Conservation (phyloP, 75 land plant species). For the Pinus taeda region DNA sequence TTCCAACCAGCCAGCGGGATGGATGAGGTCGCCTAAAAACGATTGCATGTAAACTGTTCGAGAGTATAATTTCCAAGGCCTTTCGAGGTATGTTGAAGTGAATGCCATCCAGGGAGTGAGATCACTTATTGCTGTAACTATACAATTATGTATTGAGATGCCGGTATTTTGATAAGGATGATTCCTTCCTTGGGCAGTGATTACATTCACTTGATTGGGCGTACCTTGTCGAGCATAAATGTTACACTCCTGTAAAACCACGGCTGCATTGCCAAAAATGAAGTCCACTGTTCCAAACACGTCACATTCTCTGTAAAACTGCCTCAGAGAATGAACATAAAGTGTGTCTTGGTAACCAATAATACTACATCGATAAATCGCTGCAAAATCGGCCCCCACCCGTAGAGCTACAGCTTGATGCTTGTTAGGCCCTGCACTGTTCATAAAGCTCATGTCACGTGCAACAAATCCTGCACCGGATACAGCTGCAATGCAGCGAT, state of each 20-base stretch:
- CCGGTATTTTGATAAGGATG: not conserved
- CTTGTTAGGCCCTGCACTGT: constrained; percentile 17
- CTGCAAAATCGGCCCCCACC: constrained; percentile 13
- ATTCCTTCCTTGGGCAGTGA: constrained; percentile 14
- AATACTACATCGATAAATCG: constrained; percentile 10
- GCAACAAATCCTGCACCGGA: constrained; percentile 12
- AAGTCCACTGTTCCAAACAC: constrained; percentile 20
- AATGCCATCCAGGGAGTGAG: not conserved
- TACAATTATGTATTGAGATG: constrained; percentile 16
- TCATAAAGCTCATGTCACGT: constrained; percentile 12
- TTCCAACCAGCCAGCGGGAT: not conserved
- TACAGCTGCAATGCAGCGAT: constrained; percentile 2
- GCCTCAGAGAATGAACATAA: constrained; percentile 18
- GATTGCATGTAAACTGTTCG: constrained; percentile 1
- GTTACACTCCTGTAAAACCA: constrained; percentile 19
- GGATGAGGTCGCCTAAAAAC: not conserved
- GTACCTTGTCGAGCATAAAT: constrained; percentile 5
- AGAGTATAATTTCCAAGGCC: constrained; percentile 31
- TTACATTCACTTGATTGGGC: constrained; percentile 12
- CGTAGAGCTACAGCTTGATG: constrained; percentile 21
- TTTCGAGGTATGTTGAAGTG: constrained; percentile 13
- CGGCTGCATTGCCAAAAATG: constrained; percentile 28
- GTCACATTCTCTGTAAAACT: constrained; percentile 21
- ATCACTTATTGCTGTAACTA: constrained; percentile 2
- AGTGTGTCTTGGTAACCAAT: constrained; percentile 27